phyloP scores from a whole-genome alignment of 441 rosid species.

The Gossypium davidsonii region DNA sequence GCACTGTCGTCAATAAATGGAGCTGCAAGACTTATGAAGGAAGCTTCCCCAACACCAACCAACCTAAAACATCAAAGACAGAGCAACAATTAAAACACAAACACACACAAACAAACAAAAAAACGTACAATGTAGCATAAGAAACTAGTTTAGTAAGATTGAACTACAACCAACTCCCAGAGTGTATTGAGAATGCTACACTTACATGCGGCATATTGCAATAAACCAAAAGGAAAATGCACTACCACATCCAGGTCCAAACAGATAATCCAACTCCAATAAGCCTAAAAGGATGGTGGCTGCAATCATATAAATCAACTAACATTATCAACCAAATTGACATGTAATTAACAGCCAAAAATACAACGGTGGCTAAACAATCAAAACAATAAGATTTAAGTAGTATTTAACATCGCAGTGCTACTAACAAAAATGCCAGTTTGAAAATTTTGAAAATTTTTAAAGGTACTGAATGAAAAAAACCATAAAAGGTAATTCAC shows the following conservation, averaged over 20 bases:
- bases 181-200: not conserved
- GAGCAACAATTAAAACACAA: not conserved
- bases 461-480: not conserved
- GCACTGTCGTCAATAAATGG: constrained; percentile 70
- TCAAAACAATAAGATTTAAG: not conserved
- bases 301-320: constrained; percentile 22
- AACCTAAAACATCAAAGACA: constrained; percentile 31
- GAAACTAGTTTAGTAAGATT: not conserved
- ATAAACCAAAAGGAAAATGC: constrained; percentile 69
- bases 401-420: not conserved
- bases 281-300: constrained; percentile 55
- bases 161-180: not conserved
- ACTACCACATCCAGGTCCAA: constrained; percentile 65
- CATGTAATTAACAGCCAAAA: not conserved
- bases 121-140: not conserved
- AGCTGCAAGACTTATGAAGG: constrained; percentile 74
- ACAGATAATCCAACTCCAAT: constrained; percentile 61
- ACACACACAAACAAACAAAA: not conserved
- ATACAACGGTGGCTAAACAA: not conserved
- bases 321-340: constrained; percentile 14
- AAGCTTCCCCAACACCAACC: constrained; percentile 80
- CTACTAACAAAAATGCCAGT: not conserved
- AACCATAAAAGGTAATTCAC: constrained; percentile 18
- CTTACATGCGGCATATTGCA: constrained; percentile 54
- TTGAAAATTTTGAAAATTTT: not conserved